Evolutionary conservation across 176 grass and related monocot species (phyloP).

Genomic region (Oryza australiensis): DNA sequence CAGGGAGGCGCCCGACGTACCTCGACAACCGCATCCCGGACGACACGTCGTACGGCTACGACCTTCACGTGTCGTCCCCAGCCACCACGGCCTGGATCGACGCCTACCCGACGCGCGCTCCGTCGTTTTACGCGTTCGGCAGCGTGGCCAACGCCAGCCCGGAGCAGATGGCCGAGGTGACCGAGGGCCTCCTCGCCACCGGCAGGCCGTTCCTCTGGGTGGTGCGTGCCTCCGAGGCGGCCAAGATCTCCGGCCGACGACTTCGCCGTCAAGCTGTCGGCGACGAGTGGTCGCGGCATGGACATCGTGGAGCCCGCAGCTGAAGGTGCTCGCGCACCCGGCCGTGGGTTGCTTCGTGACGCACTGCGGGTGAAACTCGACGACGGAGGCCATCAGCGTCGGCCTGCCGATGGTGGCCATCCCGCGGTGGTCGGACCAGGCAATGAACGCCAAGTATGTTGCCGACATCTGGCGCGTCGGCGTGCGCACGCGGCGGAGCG

Average conservation of each 20-base stretch:
- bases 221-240: constrained; percentile 30
- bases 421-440: constrained; percentile 42
- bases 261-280: constrained; percentile 14
- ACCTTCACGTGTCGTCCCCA: constrained; percentile 7
- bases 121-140: constrained; percentile 66
- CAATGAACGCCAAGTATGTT: constrained; percentile 41
- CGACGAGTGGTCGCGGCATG: neutral
- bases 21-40: constrained; percentile 17
- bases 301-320: constrained; percentile 43
- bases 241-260: constrained; percentile 33
- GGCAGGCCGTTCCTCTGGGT: constrained; percentile 67
- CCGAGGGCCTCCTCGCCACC: constrained; percentile 30
- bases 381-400: constrained; percentile 37
- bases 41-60: constrained; percentile 36
- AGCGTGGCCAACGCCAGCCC: constrained; percentile 34
- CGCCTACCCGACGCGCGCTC: neutral
- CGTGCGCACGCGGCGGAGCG: neutral
- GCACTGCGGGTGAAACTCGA: constrained; percentile 66
- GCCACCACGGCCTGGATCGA: constrained; percentile 34
- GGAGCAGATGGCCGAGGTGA: constrained; percentile 45
- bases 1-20: constrained; percentile 12
- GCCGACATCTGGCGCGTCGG: constrained; percentile 41
- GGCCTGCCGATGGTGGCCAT: constrained; percentile 45
- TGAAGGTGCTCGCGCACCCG: constrained; percentile 35
- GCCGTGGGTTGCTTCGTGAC: constrained; percentile 51